A percentile compares a stretch with the other conserved stretches of the same genome.
Evolutionary conservation across 139 green algal species (phyloP).

Genomic region (Micractinium sp.): DNA sequence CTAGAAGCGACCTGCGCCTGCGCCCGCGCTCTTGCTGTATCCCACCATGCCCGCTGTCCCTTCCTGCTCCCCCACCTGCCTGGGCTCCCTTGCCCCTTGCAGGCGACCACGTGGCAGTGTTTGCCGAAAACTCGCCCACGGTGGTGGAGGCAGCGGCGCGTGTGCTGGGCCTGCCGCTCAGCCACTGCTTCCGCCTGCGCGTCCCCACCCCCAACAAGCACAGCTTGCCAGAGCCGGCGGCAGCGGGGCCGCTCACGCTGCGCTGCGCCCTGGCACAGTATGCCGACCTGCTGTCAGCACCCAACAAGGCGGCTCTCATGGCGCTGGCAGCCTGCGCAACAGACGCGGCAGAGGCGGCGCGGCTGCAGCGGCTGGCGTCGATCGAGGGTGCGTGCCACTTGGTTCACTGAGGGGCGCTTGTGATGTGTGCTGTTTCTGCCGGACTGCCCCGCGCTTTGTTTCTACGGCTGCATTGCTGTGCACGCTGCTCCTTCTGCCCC

Average conservation of each 20-base stretch:
- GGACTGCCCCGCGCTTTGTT: neutral
- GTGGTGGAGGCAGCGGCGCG: slow-evolving; percentile 74
- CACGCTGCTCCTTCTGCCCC: no score
- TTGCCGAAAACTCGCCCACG: slow-evolving; percentile 75
- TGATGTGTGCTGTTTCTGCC: no score
- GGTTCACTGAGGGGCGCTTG: neutral
- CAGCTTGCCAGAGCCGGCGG: slow-evolving; percentile 5
- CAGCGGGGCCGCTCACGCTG: slow-evolving; percentile 68
- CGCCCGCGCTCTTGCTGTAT: neutral
- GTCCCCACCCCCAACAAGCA: slow-evolving; percentile 44
- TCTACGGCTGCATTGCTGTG: neutral
- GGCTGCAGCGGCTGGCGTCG: slow-evolving; percentile 68
- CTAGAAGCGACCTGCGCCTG: neutral
- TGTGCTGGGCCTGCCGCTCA: slow-evolving; percentile 59
- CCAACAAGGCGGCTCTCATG: slow-evolving; percentile 78
- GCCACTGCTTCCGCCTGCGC: slow-evolving; percentile 36
- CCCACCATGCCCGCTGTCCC: neutral
- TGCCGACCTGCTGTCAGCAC: slow-evolving; percentile 81
- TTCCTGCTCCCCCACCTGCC: neutral
- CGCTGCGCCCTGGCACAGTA: slow-evolving; percentile 73
- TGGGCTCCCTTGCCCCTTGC: neutral
- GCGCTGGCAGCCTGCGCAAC: slow-evolving; percentile 77
- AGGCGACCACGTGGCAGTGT: slow-evolving; percentile 94
- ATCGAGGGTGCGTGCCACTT: slow-evolving; percentile 48
- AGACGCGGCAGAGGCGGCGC: slow-evolving; percentile 56